Evolutionary conservation across 257 asterid genomes (phyloP).

Genomic region (Galeopsis tetrahit): DNA sequence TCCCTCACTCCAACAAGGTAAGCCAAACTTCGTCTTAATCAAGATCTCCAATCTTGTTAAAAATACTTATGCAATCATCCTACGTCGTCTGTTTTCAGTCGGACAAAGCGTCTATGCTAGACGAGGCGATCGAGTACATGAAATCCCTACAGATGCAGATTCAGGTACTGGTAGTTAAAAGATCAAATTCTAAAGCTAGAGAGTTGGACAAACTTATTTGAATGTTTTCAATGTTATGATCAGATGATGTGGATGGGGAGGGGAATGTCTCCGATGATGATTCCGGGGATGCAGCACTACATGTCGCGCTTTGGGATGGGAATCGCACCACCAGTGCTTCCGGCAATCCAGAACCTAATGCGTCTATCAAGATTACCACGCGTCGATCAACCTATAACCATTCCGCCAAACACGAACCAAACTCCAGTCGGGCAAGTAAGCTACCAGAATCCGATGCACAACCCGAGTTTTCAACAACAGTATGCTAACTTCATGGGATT

Average conservation of each 20-base stretch:
- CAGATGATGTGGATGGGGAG: conserved; percentile 94
- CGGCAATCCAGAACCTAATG: conserved; percentile 61
- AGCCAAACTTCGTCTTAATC: not conserved
- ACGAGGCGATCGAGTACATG: conserved; percentile 91
- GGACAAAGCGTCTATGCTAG: conserved; percentile 90
- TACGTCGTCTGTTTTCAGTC: conserved; percentile 43
- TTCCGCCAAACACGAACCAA: conserved; percentile 45
- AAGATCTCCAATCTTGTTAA: not conserved
- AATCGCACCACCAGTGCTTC: conserved; percentile 55
- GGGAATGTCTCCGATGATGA: conserved; percentile 80
- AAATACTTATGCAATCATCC: not conserved
- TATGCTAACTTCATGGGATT: conserved; percentile 68
- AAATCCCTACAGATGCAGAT: conserved; percentile 81
- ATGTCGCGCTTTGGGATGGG: conserved; percentile 75
- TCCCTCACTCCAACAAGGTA: conserved; percentile 87
- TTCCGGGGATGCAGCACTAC: conserved; percentile 73
- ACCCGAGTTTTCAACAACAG: conserved; percentile 54
- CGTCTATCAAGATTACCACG: conserved; percentile 56
- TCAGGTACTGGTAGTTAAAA: conserved; percentile 53
- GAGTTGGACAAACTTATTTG: not conserved
- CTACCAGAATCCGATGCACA: conserved; percentile 58
- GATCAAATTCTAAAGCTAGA: not conserved
- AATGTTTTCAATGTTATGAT: conserved; percentile 3
- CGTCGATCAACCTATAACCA: conserved; percentile 46
- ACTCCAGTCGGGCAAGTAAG: conserved; percentile 44